Evolutionary conservation across 2,329 filamentous ascomycete species (phyloP).

Genomic region (Elsinoe perseae): DNA sequence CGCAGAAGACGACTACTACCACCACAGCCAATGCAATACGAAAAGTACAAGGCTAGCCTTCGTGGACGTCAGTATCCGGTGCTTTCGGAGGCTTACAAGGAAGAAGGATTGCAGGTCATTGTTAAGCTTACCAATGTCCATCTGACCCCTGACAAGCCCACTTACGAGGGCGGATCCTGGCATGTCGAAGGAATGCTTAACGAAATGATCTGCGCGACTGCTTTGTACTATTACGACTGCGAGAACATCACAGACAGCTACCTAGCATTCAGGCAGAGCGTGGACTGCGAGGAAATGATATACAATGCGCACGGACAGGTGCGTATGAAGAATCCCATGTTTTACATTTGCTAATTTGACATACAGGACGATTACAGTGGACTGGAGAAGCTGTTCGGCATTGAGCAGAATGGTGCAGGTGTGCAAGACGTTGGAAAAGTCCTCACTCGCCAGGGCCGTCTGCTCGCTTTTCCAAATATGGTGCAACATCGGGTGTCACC

Average conservation of each 20-base stretch:
- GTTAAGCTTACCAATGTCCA: constrained; percentile 55
- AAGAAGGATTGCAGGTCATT: constrained; percentile 51
- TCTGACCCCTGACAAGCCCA: constrained; percentile 50
- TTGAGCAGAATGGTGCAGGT: constrained; percentile 27
- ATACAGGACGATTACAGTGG: constrained; percentile 26
- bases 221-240: constrained; percentile 54
- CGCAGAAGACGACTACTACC: background rate
- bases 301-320: constrained; percentile 23
- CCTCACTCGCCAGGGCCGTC: constrained; percentile 38
- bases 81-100: constrained; percentile 25
- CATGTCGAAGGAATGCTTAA: constrained; percentile 47
- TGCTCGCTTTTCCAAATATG: constrained; percentile 48
- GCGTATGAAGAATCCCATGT: no score
- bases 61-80: background rate
- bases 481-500: constrained; percentile 45
- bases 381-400: constrained; percentile 34
- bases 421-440: constrained; percentile 43
- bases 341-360: background rate
- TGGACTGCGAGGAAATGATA: constrained; percentile 14
- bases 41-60: background rate
- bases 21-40: background rate
- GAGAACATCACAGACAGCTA: constrained; percentile 50
- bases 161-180: constrained; percentile 48
- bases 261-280: constrained; percentile 42
- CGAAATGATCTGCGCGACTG: constrained; percentile 56